A percentile compares a stretch with the other conserved stretches of the same genome.
phyloP scores from a whole-genome alignment of 2,329 filamentous ascomycete genomes.

The Claviceps sp. region DNA sequence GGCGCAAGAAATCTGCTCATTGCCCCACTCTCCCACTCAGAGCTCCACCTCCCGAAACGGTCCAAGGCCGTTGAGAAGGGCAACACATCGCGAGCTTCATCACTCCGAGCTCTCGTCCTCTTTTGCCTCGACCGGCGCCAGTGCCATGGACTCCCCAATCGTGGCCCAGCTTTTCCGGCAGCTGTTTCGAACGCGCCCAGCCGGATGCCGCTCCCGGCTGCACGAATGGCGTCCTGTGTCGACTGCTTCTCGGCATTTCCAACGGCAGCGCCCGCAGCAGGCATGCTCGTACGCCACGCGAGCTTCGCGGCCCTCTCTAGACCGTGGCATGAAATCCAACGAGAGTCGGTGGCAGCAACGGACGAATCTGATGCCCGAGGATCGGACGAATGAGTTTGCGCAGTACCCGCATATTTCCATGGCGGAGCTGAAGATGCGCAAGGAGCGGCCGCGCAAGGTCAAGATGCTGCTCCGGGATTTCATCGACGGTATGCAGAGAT shows the following conservation, averaged over 20 bases:
- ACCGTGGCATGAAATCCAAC: conserved; percentile 31
- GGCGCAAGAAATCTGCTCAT: not conserved
- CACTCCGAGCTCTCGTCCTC: too few species aligned
- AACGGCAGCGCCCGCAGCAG: conserved; percentile 8
- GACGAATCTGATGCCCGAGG: conserved; percentile 57
- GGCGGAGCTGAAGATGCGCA: conserved; percentile 58
- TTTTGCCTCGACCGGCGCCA: not conserved
- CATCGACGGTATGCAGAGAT: conserved; percentile 57
- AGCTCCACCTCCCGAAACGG: not conserved
- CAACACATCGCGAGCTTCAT: not conserved
- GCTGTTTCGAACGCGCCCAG: conserved; percentile 56
- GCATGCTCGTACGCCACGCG: conserved; percentile 14
- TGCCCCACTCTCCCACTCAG: not conserved
- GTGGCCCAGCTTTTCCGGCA: conserved; percentile 70
- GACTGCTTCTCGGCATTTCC: conserved; percentile 1
- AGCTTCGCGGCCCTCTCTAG: conserved; percentile 13
- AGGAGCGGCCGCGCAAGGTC: conserved; percentile 68
- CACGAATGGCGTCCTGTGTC: not conserved
- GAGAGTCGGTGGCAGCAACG: conserved; percentile 81
- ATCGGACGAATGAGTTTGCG: conserved; percentile 69
- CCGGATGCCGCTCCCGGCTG: conserved; percentile 18
- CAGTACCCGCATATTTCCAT: conserved; percentile 76
- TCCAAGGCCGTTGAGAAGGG: not conserved
- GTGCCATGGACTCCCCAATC: conserved; percentile 66
- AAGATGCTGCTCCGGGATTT: conserved; percentile 98